phyloP scores from a whole-genome alignment of 257 asterid species.

The Parsonsia alboflavescens region DNA sequence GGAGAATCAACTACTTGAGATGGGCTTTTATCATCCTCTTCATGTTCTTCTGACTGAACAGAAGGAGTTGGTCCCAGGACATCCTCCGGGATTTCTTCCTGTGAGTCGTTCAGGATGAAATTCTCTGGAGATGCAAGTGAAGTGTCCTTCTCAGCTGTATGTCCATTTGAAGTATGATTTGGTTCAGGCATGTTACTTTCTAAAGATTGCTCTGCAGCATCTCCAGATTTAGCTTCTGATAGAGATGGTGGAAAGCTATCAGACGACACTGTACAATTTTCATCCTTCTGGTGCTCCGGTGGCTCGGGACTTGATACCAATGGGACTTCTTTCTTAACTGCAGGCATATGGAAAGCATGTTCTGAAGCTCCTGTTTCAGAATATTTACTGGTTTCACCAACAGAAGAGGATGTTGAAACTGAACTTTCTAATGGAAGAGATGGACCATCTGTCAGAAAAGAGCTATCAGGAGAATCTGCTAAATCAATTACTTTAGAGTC shows the following conservation, averaged over 20 bases:
- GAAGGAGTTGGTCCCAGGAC: slow-evolving; percentile 11
- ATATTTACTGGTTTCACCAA: slow-evolving; percentile 13
- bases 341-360: slow-evolving; percentile 14
- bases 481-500: slow-evolving; percentile 19
- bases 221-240: slow-evolving; percentile 25
- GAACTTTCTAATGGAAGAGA: slow-evolving; percentile 11
- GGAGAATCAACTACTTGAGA: slow-evolving; percentile 26
- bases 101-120: slow-evolving; percentile 14
- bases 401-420: slow-evolving; percentile 21
- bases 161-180: slow-evolving; percentile 29
- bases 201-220: slow-evolving; percentile 12
- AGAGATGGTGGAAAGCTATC: slow-evolving; percentile 22
- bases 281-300: slow-evolving; percentile 19
- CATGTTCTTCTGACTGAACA: slow-evolving; percentile 13
- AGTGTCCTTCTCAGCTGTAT: slow-evolving; percentile 24
- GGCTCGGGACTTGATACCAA: slow-evolving; percentile 18
- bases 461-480: slow-evolving; percentile 6
- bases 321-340: slow-evolving; percentile 25
- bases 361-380: slow-evolving; percentile 24
- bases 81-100: slow-evolving; percentile 23
- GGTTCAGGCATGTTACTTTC: slow-evolving; percentile 12
- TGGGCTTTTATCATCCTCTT: slow-evolving; percentile 11
- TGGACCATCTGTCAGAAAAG: slow-evolving; percentile 2
- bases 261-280: slow-evolving; percentile 3
- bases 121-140: slow-evolving; percentile 19